Evolutionary conservation across 2,329 filamentous ascomycete genomes (phyloP), one percentile per base, ranked within the genome.

Genomic region (Fusarium veterinarium): DNA sequence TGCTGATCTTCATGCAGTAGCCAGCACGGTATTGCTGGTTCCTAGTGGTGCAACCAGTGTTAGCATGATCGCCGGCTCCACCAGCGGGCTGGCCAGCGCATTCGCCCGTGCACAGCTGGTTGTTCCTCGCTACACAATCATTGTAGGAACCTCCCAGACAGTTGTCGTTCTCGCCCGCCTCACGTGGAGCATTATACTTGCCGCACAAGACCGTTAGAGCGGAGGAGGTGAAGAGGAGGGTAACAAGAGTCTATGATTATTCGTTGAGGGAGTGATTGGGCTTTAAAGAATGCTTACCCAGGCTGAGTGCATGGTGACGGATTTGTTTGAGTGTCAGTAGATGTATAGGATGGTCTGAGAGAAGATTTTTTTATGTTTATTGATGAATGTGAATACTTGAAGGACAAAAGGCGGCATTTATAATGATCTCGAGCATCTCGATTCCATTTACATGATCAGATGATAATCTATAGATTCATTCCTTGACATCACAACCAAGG

Each of bases 21-120:
- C 59, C 52, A 45, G 59, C 59, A 4, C 52, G 46, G 11, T 61
- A 61, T 2, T 61, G 40, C 40, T 61, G 40, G 52, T 61, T 61
- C 11, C 52, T 59, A 9, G 52, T 61, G 1, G 59, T 61, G 11
- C 52, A 59, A 1, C 33, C 59, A 4, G 59, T 61, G 17, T 37
- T 37, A 35, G 12, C 59, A 62, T 11, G 25, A 5, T 49, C 14
- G 7, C 58, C 49, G 10, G 23, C 31, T 8, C 58, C 49, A 2
- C 53, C 53, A 6, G 60, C 41, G 0, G 60, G 60, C 7, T 44
- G n/a, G 7, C 40, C 31, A 1, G 7, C 25, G 14, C 41, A 62
- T 46, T 62, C 60, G 1, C 53, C 60, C 2, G 33, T 45, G 41
- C 60, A 60, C 1, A 62, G 3, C 6, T n/a, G 31, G 8, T 46